phyloP scores from a whole-genome alignment of 164 flowering plant genomes.

The Kingdonia uniflora region DNA sequence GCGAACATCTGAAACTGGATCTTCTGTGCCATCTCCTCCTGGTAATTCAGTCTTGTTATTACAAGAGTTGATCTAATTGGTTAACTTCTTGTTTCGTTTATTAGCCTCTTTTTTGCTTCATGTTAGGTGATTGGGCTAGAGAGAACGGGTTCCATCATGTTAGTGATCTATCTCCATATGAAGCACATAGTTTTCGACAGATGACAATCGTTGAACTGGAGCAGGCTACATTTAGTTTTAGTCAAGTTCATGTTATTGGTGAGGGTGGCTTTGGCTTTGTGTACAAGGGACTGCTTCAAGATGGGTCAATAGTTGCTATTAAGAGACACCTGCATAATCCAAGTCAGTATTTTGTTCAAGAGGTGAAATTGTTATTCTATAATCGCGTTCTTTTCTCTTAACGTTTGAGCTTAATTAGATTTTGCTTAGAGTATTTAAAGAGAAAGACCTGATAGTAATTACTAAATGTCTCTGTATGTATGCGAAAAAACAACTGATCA shows the following conservation, averaged over 20 bases:
- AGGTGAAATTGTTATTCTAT: slow-evolving; percentile 18
- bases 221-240: slow-evolving; percentile 36
- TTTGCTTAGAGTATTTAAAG: no score
- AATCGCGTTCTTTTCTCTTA: no score
- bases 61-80: no score
- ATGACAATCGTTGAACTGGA: slow-evolving; percentile 26
- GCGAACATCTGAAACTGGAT: slow-evolving; percentile 28
- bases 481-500: no score
- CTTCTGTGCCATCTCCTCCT: slow-evolving; percentile 30
- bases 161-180: slow-evolving; percentile 14
- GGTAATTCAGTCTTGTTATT: slow-evolving; percentile 20
- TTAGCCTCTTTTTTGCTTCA: slow-evolving; percentile 2
- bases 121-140: slow-evolving; percentile 20
- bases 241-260: slow-evolving; percentile 31
- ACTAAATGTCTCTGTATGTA: no score
- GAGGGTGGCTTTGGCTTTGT: no score
- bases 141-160: slow-evolving; percentile 15
- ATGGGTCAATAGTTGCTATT: slow-evolving; percentile 42
- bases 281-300: slow-evolving; percentile 41
- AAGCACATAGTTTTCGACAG: slow-evolving; percentile 14
- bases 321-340: slow-evolving; percentile 28
- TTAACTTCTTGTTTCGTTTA: no score
- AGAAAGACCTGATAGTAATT: no score
- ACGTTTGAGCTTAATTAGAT: no score
- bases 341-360: slow-evolving; percentile 19